These are phyloP conservation scores for Cyanidiococcus yangmingshanensis DNA, from an alignment of 23 red algal genomes.

Conservation along the genomic window DNA sequence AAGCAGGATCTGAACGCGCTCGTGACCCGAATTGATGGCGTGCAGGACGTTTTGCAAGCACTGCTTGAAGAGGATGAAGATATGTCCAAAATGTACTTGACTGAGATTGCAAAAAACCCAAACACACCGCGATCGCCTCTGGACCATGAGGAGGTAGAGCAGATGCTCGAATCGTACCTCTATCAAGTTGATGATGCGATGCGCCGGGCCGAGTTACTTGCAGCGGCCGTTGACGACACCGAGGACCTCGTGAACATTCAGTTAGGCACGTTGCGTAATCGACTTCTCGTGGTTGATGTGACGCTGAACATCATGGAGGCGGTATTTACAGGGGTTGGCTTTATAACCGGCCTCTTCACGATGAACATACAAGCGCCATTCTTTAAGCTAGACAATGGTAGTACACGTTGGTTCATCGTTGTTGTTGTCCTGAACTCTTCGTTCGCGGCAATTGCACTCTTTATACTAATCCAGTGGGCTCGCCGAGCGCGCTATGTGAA, in stretches of 20 bases:
- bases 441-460: neutral
- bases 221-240: constrained; percentile 9
- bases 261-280: constrained; percentile 4
- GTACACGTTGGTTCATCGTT: constrained; percentile 4
- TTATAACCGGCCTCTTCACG: constrained; percentile 15
- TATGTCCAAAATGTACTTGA: constrained; percentile 12
- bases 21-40: neutral
- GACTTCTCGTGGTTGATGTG: constrained; percentile 10
- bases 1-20: neutral
- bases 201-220: neutral
- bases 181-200: neutral
- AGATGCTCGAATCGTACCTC: constrained; percentile 9
- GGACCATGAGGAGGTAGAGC: constrained; percentile 4
- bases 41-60: constrained; percentile 5
- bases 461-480: neutral
- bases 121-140: neutral
- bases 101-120: neutral
- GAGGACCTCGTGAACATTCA: constrained; percentile 19
- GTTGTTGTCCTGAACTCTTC: neutral
- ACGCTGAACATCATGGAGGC: constrained; percentile 10
- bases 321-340: constrained; percentile 6
- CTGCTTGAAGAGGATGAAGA: constrained; percentile 13
- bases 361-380: constrained; percentile 11
- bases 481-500: constrained; percentile 9
- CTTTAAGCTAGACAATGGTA: neutral